Percentiles rank a stretch among this genome's conserved stretches.
Evolutionary conservation across 805 yeast species (phyloP).

Genomic region (Candida tallmaniae): DNA sequence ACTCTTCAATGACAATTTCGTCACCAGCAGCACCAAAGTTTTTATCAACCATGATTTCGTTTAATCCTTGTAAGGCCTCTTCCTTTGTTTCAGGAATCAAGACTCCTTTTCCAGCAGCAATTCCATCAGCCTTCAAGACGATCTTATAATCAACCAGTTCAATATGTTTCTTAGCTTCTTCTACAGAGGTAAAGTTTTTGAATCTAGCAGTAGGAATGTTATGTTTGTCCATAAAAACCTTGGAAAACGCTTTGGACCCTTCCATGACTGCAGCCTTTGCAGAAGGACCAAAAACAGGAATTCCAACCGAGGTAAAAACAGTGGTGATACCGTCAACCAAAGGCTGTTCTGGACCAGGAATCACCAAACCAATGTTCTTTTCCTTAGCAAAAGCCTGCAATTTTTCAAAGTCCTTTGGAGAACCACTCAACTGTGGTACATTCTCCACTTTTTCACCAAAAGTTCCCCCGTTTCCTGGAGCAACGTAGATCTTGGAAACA

Average conservation of each 20-base stretch:
- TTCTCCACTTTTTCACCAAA: slow-evolving; percentile 55
- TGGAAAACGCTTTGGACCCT: slow-evolving; percentile 93
- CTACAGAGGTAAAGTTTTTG: slow-evolving; percentile 73
- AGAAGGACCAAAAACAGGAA: slow-evolving; percentile 97
- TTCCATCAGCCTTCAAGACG: slow-evolving; percentile 95
- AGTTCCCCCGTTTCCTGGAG: slow-evolving; percentile 98
- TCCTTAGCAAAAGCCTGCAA: slow-evolving; percentile 72
- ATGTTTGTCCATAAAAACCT: slow-evolving; percentile 89
- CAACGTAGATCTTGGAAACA: slow-evolving; percentile 74
- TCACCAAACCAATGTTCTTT: slow-evolving; percentile 63
- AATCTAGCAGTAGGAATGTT: slow-evolving; percentile 92
- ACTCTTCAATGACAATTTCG: slow-evolving; percentile 90
- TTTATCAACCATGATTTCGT: slow-evolving; percentile 83
- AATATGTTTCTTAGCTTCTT: slow-evolving; percentile 70
- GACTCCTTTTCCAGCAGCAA: slow-evolving; percentile 99
- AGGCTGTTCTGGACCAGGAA: slow-evolving; percentile 99
- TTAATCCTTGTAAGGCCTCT: slow-evolving; percentile 82
- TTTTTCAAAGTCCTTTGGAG: slow-evolving; percentile 61
- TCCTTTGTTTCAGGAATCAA: slow-evolving; percentile 78
- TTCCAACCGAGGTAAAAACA: slow-evolving; percentile 72
- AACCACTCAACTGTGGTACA: slow-evolving; percentile 58
- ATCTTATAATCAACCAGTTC: slow-evolving; percentile 62
- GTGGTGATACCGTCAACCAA: slow-evolving; percentile 87
- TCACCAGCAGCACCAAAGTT: slow-evolving; percentile 94
- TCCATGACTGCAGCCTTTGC: slow-evolving; percentile 89